Evolutionary conservation across 352 stramenopile genomes (phyloP).

Genomic region (Aphanomyces cochlioides): DNA sequence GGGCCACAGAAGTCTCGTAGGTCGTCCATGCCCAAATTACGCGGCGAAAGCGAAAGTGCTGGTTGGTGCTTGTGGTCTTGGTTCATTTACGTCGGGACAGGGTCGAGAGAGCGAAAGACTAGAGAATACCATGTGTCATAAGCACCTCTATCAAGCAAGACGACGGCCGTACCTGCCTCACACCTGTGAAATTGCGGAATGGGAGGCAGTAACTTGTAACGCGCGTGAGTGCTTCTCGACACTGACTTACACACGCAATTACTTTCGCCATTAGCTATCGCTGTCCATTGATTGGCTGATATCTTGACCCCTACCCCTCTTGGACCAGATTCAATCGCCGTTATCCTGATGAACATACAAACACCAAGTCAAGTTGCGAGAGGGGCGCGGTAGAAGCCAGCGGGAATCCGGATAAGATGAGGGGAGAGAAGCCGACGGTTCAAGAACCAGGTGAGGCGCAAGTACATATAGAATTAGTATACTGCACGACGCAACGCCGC

Average conservation of each 20-base stretch:
- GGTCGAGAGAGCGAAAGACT: background rate
- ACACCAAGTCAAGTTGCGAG: background rate
- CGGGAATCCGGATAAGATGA: background rate
- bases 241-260: slow-evolving; percentile 30
- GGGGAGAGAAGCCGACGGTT: background rate
- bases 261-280: background rate
- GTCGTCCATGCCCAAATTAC: slow-evolving; percentile 82
- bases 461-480: too few relatives aligned
- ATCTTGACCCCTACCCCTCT: background rate
- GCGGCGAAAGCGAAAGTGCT: slow-evolving; percentile 68
- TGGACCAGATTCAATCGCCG: background rate
- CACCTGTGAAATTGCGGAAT: slow-evolving; percentile 22
- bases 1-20: slow-evolving; percentile 77
- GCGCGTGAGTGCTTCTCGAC: slow-evolving; percentile 26
- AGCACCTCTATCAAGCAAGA: background rate
- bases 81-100: background rate
- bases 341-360: background rate
- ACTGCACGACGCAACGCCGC: too few relatives aligned
- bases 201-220: slow-evolving; percentile 29
- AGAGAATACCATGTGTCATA: background rate
- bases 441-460: background rate
- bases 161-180: slow-evolving; percentile 2
- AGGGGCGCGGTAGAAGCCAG: background rate
- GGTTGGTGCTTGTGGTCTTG: slow-evolving; percentile 38
- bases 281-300: slow-evolving; percentile 10